These are phyloP conservation scores for Hypericum perforatum DNA, from an alignment of 345 rosid species.

Conservation along the genomic window DNA sequence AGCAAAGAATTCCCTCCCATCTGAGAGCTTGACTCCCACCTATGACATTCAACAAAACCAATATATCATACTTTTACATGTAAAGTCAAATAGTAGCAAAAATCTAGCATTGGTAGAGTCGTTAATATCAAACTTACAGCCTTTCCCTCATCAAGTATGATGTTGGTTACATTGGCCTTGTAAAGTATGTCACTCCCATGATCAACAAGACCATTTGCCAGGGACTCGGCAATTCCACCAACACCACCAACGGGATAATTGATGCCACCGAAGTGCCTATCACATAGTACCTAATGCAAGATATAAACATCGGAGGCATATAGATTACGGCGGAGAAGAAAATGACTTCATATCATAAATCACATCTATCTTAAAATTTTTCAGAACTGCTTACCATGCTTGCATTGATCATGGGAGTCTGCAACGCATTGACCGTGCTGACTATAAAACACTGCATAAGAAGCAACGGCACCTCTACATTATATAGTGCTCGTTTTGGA, in stretches of 20 bases:
- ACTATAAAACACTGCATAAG: slow-evolving; percentile 85
- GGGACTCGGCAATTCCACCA: slow-evolving; percentile 81
- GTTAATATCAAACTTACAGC: slow-evolving; percentile 50
- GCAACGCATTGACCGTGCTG: slow-evolving; percentile 79
- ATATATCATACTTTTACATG: slow-evolving; percentile 4
- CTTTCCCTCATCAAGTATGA: slow-evolving; percentile 65
- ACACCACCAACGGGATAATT: slow-evolving; percentile 95
- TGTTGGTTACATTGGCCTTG: slow-evolving; percentile 65
- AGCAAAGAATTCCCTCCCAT: slow-evolving; percentile 70
- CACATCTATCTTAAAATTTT: slow-evolving; percentile 5
- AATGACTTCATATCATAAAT: neutral
- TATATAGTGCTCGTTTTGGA: too few relatives aligned
- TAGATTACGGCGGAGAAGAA: neutral
- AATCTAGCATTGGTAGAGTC: slow-evolving; percentile 4
- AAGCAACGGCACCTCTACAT: too few relatives aligned
- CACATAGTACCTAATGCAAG: slow-evolving; percentile 71
- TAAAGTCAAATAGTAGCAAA: slow-evolving; percentile 1
- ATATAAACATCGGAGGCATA: slow-evolving; percentile 8
- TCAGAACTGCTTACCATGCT: slow-evolving; percentile 53
- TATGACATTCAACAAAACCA: slow-evolving; percentile 21
- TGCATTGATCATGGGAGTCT: slow-evolving; percentile 95
- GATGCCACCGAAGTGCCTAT: slow-evolving; percentile 95
- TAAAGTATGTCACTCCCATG: slow-evolving; percentile 78
- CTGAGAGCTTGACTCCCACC: slow-evolving; percentile 84
- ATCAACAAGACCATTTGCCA: slow-evolving; percentile 67